Evolutionary conservation across 805 yeast genomes (phyloP).

Genomic region (Candida awuae): DNA sequence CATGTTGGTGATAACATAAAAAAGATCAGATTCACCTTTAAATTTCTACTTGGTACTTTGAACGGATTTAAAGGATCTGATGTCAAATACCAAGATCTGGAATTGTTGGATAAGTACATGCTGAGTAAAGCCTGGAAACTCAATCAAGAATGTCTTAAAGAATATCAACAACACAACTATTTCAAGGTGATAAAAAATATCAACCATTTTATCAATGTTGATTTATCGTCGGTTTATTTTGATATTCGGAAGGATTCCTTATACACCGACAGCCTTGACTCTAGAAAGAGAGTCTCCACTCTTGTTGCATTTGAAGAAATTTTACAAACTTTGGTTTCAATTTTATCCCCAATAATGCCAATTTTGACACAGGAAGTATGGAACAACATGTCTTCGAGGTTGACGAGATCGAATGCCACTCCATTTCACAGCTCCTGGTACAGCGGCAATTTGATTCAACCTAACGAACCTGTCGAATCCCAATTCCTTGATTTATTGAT

Average conservation of each 20-base stretch:
- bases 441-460: conserved; percentile 10
- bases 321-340: conserved; percentile 51
- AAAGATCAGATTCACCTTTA: conserved; percentile 75
- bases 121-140: conserved; percentile 47
- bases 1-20: conserved; percentile 76
- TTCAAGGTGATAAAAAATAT: conserved; percentile 60
- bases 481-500: conserved; percentile 41
- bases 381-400: conserved; percentile 41
- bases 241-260: conserved; percentile 79
- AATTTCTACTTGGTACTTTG: conserved; percentile 74
- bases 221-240: conserved; percentile 76
- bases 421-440: conserved; percentile 45
- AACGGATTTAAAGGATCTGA: conserved; percentile 24
- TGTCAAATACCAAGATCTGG: conserved; percentile 34
- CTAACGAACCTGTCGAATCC: conserved; percentile 28
- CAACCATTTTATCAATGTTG: conserved; percentile 64
- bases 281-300: conserved; percentile 43
- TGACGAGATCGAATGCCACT: conserved; percentile 26
- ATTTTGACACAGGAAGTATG: conserved; percentile 82
- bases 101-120: conserved; percentile 51
- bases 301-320: conserved; percentile 62
- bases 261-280: conserved; percentile 54
- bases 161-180: conserved; percentile 56
- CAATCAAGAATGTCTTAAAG: conserved; percentile 31
- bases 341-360: conserved; percentile 78